Percentiles rank a stretch among this genome's conserved stretches.
phyloP scores from a whole-genome alignment of 73 alveolate species.

The Effrenium voratum region DNA sequence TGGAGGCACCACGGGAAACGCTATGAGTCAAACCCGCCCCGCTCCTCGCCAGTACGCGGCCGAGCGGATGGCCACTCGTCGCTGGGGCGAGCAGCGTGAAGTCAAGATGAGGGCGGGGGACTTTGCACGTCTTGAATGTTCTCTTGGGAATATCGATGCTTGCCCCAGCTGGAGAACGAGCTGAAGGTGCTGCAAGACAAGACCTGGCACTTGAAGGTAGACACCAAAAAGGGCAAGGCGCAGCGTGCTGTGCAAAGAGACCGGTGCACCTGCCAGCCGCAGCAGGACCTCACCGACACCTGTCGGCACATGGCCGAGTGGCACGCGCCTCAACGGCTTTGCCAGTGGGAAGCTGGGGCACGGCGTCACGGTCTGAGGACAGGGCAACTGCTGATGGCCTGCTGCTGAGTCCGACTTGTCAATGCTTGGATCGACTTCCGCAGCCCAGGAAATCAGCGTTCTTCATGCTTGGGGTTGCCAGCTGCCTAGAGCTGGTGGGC shows the following conservation, averaged over 20 bases:
- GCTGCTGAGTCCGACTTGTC: not conserved
- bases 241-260: not conserved
- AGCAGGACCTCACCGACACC: conserved; percentile 75
- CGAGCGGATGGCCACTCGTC: conserved; percentile 44
- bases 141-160: not conserved
- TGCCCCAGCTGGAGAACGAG: conserved; percentile 39
- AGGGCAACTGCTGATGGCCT: conserved; percentile 55
- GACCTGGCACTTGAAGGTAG: conserved; percentile 50
- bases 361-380: not conserved
- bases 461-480: conserved; percentile 60
- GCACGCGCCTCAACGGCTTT: not conserved
- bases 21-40: not conserved
- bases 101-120: conserved; percentile 24
- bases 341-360: not conserved
- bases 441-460: conserved; percentile 38
- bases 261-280: not conserved
- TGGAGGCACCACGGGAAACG: not conserved
- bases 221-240: conserved; percentile 84
- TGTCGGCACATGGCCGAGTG: conserved; percentile 81
- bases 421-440: not conserved
- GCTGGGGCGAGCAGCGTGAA: conserved; percentile 71
- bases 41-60: not conserved
- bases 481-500: not conserved
- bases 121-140: not conserved
- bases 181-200: conserved; percentile 42